Evolutionary conservation across 2,329 filamentous ascomycete genomes (phyloP), one percentile per base, ranked within the genome.

Genomic region (Microcera coccophila): DNA sequence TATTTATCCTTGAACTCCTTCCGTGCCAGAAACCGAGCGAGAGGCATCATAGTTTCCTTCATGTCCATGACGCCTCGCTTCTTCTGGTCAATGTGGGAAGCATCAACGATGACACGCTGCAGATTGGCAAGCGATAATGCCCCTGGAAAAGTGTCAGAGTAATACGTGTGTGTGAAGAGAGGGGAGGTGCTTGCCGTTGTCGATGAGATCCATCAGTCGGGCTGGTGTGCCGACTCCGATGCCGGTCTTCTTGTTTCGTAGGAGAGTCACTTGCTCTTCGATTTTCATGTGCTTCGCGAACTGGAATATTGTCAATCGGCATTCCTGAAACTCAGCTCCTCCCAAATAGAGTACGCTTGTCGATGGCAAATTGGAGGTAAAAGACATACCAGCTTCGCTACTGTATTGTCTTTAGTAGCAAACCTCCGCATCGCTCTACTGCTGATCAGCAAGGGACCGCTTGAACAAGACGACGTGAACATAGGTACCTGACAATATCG

Each of bases 211-310:
- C 39, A 80, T 82, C 31, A 98, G 69, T 36, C 93, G 77, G 37
- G 86, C 79, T 4, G 93, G 91, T 4, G 93, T 98, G 3, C 93
- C 93, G 12, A 96, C 88, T 3, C 86, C 90, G 50, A 97, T 87
- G 20, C 89, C 88, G 11, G 90, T 87, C 48, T 84, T 83, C 53
- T 69, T 73, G 41, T 69, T 75, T 58, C 85, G 76, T 32, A 95
- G 79, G 61, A 86, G 87, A 45, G 84, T 75, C 39, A 90, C 81
- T 24, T 90, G 87, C 57, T 97, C 91, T 40, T 87, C 80, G 10
- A 98, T 68, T 69, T 98, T 98, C 72, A 98, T 95, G 65, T 98
- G 93, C 66, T 98, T 98, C 22, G 93, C 91, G 65, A 98, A 98
- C 62, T 80, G 40, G 3, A 22, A 9, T n/a, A 12, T 16, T 12